Evolutionary conservation across 805 yeast genomes (phyloP), one percentile per base, ranked within the genome.

Genomic region (Yamadazyma paraphyllophila): DNA sequence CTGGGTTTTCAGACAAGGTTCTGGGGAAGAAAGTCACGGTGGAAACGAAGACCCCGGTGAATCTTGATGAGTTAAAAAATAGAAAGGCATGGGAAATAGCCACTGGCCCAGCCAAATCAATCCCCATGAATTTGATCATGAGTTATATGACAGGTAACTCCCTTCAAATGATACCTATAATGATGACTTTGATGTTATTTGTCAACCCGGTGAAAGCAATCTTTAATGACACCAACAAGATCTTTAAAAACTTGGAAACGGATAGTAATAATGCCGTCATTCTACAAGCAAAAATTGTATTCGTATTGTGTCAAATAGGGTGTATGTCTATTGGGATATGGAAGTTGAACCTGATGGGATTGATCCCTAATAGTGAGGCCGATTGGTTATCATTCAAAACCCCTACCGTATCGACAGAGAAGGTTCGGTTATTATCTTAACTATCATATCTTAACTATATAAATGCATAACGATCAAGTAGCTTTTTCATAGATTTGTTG

Each of bases 361-460:
- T 92, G 52, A 81, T 92, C 48, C 99, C 99, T 16, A 88, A 85
- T 55, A 84, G 82, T 31, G 76, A 76, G 38, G 84, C 96, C 53
- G 99, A 92, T 61, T 94, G 98, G 98, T 67, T 92, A 13, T 82
- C 89, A 6, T 91, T 96, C 91, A 95, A 90, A 59, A 56, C 54
- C 2, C 68, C 73, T 6, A 53, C 71, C n/a, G 27, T 29, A 9
- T 26, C 27, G 12, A 39, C 29, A 15, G 43, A 39, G 30, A 39
- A 32, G 20, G 26, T 38, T 3, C 20, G 27, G 20, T 8, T 44
- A n/a, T 16, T 42, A 17, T 24, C 26, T 17, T 35, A 17, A 29
- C 7, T 29, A 20, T 20, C 24, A 20, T 42, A 17, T 24, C 26
- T 17, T 17, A 17, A 29, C 13, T 29, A 11, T 29, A 29, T 29